Evolutionary conservation across 768 basidiomycete genomes (phyloP).

Genomic region (Leucocoprinus leucothites): DNA sequence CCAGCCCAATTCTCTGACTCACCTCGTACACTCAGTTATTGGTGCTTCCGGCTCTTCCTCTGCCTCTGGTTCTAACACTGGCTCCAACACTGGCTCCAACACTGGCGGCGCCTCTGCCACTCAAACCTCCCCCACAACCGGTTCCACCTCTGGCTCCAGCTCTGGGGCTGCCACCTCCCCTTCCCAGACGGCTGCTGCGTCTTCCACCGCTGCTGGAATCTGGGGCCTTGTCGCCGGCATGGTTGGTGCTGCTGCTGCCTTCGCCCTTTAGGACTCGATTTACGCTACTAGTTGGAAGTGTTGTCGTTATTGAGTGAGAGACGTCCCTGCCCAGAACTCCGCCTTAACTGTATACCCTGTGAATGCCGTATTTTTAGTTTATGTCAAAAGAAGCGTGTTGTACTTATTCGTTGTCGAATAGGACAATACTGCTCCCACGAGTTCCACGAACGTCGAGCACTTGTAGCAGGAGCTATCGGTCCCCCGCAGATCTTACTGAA

Average conservation of each 20-base stretch:
- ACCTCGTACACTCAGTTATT: not conserved
- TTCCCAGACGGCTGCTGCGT: conserved; percentile 1
- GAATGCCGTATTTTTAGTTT: too few relatives aligned
- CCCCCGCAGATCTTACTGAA: conserved; percentile 20
- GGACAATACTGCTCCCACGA: too few relatives aligned
- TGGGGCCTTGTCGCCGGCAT: not conserved
- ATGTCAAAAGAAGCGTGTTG: too few relatives aligned
- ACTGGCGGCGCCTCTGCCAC: conserved; percentile 7
- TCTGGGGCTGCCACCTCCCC: not conserved
- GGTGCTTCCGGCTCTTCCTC: conserved; percentile 1
- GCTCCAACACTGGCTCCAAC: conserved; percentile 1
- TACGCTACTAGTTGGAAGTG: too few relatives aligned
- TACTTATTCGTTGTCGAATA: too few relatives aligned
- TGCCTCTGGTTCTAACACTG: conserved; percentile 5
- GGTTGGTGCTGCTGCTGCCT: not conserved
- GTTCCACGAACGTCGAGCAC: too few relatives aligned
- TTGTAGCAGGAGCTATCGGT: conserved; percentile 20
- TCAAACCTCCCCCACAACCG: not conserved
- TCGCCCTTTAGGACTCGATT: not conserved
- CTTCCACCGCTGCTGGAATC: conserved; percentile 5
- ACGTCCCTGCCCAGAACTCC: too few relatives aligned
- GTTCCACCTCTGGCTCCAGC: not conserved
- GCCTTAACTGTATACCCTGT: too few relatives aligned
- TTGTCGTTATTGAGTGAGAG: too few relatives aligned
- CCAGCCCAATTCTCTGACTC: not conserved